Conservation (phyloP, 257 asterid species). For the Pogostemon cablin region DNA sequence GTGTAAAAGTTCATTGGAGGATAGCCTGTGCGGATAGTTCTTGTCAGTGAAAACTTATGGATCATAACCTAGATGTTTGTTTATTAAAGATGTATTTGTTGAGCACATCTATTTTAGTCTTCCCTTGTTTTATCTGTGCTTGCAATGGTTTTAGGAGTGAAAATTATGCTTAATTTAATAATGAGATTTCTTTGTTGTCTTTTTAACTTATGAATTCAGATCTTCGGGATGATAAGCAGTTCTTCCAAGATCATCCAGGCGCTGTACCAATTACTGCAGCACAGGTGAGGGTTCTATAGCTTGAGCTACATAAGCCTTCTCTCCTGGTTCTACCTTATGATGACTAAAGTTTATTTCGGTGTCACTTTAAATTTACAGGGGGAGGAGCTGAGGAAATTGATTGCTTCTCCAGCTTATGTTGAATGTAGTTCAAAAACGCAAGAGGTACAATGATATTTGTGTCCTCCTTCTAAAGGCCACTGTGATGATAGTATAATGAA, state of each 20-base stretch:
- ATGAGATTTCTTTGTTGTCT: constrained; percentile 25
- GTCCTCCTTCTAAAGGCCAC: not conserved
- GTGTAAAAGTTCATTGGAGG: not conserved
- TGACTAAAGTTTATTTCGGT: constrained; percentile 16
- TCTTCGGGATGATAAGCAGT: constrained; percentile 96
- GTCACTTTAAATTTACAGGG: constrained; percentile 50
- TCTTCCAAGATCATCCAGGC: constrained; percentile 90
- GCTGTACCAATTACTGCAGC: constrained; percentile 87
- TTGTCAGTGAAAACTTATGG: not conserved
- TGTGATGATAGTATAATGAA: constrained; percentile 8
- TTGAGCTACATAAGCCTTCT: constrained; percentile 6
- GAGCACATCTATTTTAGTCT: constrained; percentile 5
- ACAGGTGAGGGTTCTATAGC: constrained; percentile 54
- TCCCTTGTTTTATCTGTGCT: constrained; percentile 1
- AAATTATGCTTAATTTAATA: constrained; percentile 1
- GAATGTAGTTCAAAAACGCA: constrained; percentile 85
- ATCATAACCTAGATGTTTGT: not conserved
- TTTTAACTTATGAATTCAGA: constrained; percentile 50
- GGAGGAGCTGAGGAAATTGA: constrained; percentile 65
- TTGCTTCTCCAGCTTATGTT: constrained; percentile 69
- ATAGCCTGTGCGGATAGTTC: not conserved
- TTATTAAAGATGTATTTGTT: constrained; percentile 4
- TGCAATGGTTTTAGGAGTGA: constrained; percentile 13
- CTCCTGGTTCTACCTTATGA: constrained; percentile 16
- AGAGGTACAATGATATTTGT: constrained; percentile 45